Base-by-base conservation (phyloP, 2,329 filamentous ascomycete genomes). In the Taxawa tesnikishii region DNA sequence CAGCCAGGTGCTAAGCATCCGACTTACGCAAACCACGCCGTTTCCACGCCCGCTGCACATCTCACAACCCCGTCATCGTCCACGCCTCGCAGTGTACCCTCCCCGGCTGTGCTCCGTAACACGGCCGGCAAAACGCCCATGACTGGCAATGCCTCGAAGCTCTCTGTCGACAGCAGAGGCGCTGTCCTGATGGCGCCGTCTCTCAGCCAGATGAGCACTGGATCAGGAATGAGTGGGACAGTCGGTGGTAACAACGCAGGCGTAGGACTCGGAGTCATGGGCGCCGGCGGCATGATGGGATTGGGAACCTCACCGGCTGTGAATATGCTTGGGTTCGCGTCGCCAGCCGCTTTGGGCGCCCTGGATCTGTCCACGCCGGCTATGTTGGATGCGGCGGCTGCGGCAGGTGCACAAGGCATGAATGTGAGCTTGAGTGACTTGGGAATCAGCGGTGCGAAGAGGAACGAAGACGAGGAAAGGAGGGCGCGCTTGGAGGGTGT, bases 401-500 rank as follows among this genome's bases (percentile, higher is more conserved):
- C 32, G 9, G 51, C 55, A 29, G 53, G 54, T 14, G 54, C 54
- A 8, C 50, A 60, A 5, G 55, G 55, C 3, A 62, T 62, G 58
- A 55, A 55, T 36, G 46, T 58, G 11, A 51, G 44, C 16, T 52
- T 60, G 48, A 59, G 54, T 34, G 56, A 59, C 19, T 39, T 65
- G 17, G 60, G 59, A 8, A 56, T 66, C 45, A 53, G 50, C 28
- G 44, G 58, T 3, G 42, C 41, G 11, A 53, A 50, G 36, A 51
- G 59, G 28, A 58, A 60, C 31, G 66, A 70, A 40, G 68, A 72
- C 36, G 66, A 70, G 28, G 68, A 72, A 43, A 51, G 63, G 41
- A 55, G 58, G 41, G 54, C 59, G 29, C 61, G 60, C 32, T 74
- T 67, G 19, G 75, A 73, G 27, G 62, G 60, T 34, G 81, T 70